Evolutionary conservation across 306 rosid genomes (phyloP), one percentile per base, ranked within the genome.

Genomic region (Inga laurina): DNA sequence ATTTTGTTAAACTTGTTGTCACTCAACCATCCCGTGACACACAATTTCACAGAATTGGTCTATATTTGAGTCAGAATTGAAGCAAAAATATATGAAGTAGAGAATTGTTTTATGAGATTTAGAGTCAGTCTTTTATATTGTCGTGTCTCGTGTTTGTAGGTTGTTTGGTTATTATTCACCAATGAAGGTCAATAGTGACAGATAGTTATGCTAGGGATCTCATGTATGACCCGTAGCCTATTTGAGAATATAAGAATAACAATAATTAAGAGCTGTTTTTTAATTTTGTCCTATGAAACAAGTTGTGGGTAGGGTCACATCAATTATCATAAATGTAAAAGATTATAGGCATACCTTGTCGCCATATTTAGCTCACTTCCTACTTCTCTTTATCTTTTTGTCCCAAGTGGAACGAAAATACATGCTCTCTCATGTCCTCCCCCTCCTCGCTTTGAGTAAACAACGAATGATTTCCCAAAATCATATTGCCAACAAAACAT

Each of bases 381-480:
- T 35, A 4, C 52, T 57, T 74, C 48, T 75, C 32, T 62, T 35
- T 54, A 35, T 19, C 27, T 37, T 68, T 70, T 70, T 70, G 34
- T 70, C 34, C 75, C 75, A 39, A 70, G 15, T 41, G 75, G 21
- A 70, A 70, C 52, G 34, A 70, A 41, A 70, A 69, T 69, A 41
- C 46, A 35, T 15, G 73, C 13, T 37, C 7, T 2, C 72, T 37
- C 27, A 18, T 46, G 19, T 7, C 0, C n/a, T 39, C 27, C 9
- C 21, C 22, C 22, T 52, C 46, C 27, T 9, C 37, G 48, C 30
- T 19, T 45, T 70, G 52, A 41, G 75, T 37, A 72, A 80, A 83
- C 56, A 77, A 80, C 19, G 30, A 14, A 32, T 30, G 73, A 39
- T 35, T 35, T 16, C 39, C 73, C 73, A 68, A 68, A 35, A 37